Evolutionary conservation across 441 rosid species (phyloP).

Genomic region (Hura crepitans): DNA sequence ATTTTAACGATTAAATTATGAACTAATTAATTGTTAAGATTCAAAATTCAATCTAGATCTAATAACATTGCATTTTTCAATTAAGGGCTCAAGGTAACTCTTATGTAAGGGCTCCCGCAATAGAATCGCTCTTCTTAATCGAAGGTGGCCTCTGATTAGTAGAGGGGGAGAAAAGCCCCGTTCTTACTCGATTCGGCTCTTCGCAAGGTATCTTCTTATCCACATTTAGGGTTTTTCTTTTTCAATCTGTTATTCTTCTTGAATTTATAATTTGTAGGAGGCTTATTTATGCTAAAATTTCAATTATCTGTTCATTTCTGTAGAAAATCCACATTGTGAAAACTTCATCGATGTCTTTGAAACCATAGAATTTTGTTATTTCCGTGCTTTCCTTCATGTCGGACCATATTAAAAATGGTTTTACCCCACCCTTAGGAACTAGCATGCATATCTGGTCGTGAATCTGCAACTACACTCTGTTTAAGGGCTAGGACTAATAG

Average conservation of each 20-base stretch:
- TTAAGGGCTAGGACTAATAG: not conserved
- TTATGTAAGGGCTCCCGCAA: not conserved
- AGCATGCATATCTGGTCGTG: not conserved
- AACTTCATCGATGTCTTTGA: not conserved
- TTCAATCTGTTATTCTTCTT: not conserved
- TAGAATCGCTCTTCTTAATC: not conserved
- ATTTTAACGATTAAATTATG: too few species aligned
- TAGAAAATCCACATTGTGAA: not conserved
- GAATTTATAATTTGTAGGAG: not conserved
- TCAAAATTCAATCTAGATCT: too few species aligned
- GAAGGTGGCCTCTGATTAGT: not conserved
- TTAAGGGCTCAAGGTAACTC: not conserved
- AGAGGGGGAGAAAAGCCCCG: not conserved
- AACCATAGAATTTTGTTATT: slow-evolving; percentile 1
- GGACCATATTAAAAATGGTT: not conserved
- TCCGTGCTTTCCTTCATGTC: not conserved
- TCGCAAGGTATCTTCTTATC: not conserved
- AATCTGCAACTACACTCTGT: not conserved
- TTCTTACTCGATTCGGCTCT: not conserved
- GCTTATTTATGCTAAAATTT: not conserved
- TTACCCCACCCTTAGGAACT: not conserved
- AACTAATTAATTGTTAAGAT: too few species aligned
- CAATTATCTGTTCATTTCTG: not conserved
- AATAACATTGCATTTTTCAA: too few species aligned
- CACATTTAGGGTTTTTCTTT: not conserved